Base-by-base conservation (phyloP, 768 basidiomycete species). In the Pisolithus albus region DNA sequence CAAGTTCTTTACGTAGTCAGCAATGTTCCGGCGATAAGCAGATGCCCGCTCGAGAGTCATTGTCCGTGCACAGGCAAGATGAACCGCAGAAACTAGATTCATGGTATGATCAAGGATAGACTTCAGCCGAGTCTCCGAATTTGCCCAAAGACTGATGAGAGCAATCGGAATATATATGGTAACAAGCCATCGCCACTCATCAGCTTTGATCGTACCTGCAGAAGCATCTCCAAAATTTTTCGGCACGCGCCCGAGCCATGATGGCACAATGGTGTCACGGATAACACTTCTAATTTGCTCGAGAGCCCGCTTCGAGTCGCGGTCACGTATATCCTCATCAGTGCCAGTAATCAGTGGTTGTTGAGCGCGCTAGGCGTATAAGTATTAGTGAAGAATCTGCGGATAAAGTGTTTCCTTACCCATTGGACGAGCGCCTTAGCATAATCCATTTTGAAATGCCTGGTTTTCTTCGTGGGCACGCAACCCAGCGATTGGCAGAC, bases 91-190 rank as follows among this genome's bases (percentile, higher is more conserved):
- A 8, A 71, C 34, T 2, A 70, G 46, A 10, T 64, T 53, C 62
- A 71, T 69, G 2, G 57, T 62, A 32, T 71, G 59, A 26, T 66
- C 55, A 0, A 71, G n/a, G n/a, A n/a, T n/a, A n/a, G n/a, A n/a
- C n/a, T n/a, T n/a, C n/a, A n/a, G 16, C 5, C 19, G 5, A 1
- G 40, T 5, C 21, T 59, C 47, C 4, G 43, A 37, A 0, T 46
- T 53, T 2, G 53, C 55, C 64, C 59, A 65, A 0, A 59, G n/a
- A 38, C 54, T 56, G n/a, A 61, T 30, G 9, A 63, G 53, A 1
- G 56, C 45, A 7, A 64, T 34, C 3, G 64, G 61, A 7, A 64
- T 21, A 24, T 56, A 54, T 37, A 64, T 26, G 0, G 37, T 54
- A 9, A 41, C 18, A 5, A 53, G 30, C 3, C 55, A 42, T 4